Percentiles rank a stretch among this genome's conserved stretches.
phyloP scores from a whole-genome alignment of 2,329 filamentous ascomycete species.

The Drechslerella stenobrocha region DNA sequence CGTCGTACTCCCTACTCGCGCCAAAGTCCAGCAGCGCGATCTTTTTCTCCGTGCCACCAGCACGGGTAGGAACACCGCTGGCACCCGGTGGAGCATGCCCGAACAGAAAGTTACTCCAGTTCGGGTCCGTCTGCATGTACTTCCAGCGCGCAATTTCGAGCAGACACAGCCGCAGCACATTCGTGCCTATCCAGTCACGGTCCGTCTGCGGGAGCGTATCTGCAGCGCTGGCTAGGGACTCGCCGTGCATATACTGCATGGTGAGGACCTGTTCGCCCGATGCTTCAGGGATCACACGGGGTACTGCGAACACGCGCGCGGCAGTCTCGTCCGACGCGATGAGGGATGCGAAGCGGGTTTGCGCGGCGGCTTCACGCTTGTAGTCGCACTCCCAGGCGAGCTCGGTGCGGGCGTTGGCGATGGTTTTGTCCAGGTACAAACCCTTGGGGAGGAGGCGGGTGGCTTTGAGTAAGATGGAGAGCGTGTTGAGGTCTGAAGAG shows the following conservation, averaged over 20 bases:
- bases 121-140: slow-evolving; percentile 99
- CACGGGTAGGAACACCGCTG: neutral
- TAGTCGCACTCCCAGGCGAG: slow-evolving; percentile 98
- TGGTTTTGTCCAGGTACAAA: slow-evolving; percentile 93
- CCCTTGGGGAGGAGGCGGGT: slow-evolving; percentile 88
- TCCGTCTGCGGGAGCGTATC: slow-evolving; percentile 74
- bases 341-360: slow-evolving; percentile 72
- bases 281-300: slow-evolving; percentile 74
- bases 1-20: slow-evolving; percentile 81
- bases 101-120: slow-evolving; percentile 99
- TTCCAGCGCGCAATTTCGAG: slow-evolving; percentile 91
- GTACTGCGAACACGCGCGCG: slow-evolving; percentile 74
- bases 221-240: slow-evolving; percentile 78
- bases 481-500: slow-evolving; percentile 91
- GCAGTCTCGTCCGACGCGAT: slow-evolving; percentile 66
- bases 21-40: slow-evolving; percentile 96
- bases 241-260: slow-evolving; percentile 86
- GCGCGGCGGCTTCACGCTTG: slow-evolving; percentile 80
- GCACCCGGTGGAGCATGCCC: too few relatives aligned
- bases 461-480: slow-evolving; percentile 85
- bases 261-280: slow-evolving; percentile 86
- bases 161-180: slow-evolving; percentile 75
- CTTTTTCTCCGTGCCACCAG: slow-evolving; percentile 55
- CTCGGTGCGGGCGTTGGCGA: slow-evolving; percentile 88
- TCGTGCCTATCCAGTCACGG: slow-evolving; percentile 69